Conservation (phyloP, 805 yeast species). For the Pichia cabralensis region DNA sequence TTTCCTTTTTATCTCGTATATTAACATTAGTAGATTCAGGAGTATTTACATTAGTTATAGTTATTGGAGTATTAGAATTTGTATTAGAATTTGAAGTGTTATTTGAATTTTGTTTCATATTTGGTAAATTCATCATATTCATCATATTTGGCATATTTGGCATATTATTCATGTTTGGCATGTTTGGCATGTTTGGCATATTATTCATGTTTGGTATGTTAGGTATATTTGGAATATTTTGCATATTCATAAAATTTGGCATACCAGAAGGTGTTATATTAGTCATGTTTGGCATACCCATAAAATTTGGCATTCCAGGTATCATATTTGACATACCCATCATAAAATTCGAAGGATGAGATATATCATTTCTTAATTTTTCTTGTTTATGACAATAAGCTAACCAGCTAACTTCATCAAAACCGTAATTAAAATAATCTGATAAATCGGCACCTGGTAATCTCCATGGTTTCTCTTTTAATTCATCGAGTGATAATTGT, state of each 20-base stretch:
- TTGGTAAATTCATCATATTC: slow-evolving; percentile 7
- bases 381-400: slow-evolving; percentile 87
- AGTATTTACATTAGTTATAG: no score
- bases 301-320: slow-evolving; percentile 7
- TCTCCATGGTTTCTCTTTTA: slow-evolving; percentile 97
- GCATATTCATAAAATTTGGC: slow-evolving; percentile 9
- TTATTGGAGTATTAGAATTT: no score
- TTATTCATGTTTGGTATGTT: slow-evolving; percentile 11
- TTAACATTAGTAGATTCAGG: no score
- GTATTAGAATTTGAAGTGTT: no score
- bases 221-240: slow-evolving; percentile 15
- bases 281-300: slow-evolving; percentile 16
- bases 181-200: slow-evolving; percentile 13
- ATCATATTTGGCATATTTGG: slow-evolving; percentile 14
- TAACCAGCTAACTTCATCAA: slow-evolving; percentile 93
- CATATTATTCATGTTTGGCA: slow-evolving; percentile 13
- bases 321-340: slow-evolving; percentile 33
- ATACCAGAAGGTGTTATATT: no score
- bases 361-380: slow-evolving; percentile 63
- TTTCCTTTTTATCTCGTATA: slow-evolving; percentile 6
- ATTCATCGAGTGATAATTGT: slow-evolving; percentile 63
- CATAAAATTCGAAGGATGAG: slow-evolving; percentile 74
- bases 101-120: no score
- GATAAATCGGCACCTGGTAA: slow-evolving; percentile 92
- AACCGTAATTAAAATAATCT: slow-evolving; percentile 94